Percentiles rank a stretch among this genome's conserved stretches.
Evolutionary conservation across 495 filamentous ascomycete genomes (phyloP).

Genomic region (Xylaria bambusicola): DNA sequence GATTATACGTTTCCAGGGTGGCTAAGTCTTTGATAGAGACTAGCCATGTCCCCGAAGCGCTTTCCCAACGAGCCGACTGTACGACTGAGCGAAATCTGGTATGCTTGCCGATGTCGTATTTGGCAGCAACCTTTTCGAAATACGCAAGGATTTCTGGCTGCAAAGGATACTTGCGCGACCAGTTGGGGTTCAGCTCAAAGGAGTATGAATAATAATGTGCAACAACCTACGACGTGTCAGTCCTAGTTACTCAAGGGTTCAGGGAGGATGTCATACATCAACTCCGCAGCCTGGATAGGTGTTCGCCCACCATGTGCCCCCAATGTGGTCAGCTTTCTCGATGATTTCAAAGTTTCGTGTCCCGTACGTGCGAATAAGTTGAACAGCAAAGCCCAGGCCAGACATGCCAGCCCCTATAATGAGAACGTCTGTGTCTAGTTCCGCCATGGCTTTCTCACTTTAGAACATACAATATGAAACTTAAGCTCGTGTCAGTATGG

Average conservation of each 20-base stretch:
- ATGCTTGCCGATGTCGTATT: slow-evolving; percentile 46
- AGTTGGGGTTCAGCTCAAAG: slow-evolving; percentile 49
- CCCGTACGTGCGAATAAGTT: slow-evolving; percentile 55
- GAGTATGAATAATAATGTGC: slow-evolving; percentile 52
- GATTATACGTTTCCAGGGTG: slow-evolving; percentile 25
- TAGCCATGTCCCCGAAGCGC: slow-evolving; percentile 45
- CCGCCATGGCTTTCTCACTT: background rate
- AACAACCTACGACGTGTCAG: slow-evolving; percentile 16
- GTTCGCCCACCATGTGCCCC: slow-evolving; percentile 69
- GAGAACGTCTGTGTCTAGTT: slow-evolving; percentile 24
- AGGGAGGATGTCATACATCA: slow-evolving; percentile 18
- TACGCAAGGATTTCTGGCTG: slow-evolving; percentile 50
- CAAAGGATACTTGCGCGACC: slow-evolving; percentile 44
- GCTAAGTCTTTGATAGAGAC: slow-evolving; percentile 41
- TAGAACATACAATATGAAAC: too few relatives aligned
- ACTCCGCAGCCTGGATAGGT: slow-evolving; percentile 57
- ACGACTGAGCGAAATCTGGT: slow-evolving; percentile 47
- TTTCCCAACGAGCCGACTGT: slow-evolving; percentile 43
- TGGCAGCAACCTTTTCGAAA: slow-evolving; percentile 43
- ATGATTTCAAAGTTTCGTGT: slow-evolving; percentile 66
- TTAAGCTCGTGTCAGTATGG: too few relatives aligned
- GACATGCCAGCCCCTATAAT: slow-evolving; percentile 62
- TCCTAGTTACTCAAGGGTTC: background rate
- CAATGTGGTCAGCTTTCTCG: slow-evolving; percentile 61
- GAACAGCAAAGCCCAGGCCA: slow-evolving; percentile 62